phyloP scores from a whole-genome alignment of 768 basidiomycete species.

The Chalciporus sphaerocephalus region DNA sequence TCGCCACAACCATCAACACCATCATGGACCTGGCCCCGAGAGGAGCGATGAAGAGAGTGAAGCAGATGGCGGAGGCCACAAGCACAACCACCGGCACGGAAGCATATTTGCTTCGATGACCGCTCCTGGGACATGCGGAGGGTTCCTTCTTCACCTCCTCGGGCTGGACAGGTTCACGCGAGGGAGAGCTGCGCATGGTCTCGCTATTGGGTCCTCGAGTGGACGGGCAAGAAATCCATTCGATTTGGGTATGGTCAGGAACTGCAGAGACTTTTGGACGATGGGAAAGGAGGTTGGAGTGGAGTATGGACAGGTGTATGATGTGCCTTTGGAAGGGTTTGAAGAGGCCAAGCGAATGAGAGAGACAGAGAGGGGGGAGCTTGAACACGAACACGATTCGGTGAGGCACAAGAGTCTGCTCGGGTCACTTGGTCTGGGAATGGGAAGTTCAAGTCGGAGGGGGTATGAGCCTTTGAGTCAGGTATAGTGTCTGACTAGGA shows the following conservation, averaged over 20 bases:
- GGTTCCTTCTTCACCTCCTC: slow-evolving; percentile 84
- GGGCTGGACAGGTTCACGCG: slow-evolving; percentile 94
- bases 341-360: slow-evolving; percentile 61
- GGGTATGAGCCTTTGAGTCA: slow-evolving; percentile 34
- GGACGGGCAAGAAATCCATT: slow-evolving; percentile 85
- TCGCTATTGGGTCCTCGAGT: slow-evolving; percentile 53
- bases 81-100: slow-evolving; percentile 45
- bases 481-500: slow-evolving; percentile 12
- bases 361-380: slow-evolving; percentile 43
- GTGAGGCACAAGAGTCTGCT: slow-evolving; percentile 37
- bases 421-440: slow-evolving; percentile 32
- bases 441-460: slow-evolving; percentile 34
- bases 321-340: slow-evolving; percentile 85
- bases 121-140: slow-evolving; percentile 33
- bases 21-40: slow-evolving; percentile 33
- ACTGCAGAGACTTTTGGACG: slow-evolving; percentile 95
- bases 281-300: slow-evolving; percentile 81
- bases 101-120: slow-evolving; percentile 32
- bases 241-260: slow-evolving; percentile 70
- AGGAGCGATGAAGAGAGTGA: slow-evolving; percentile 45
- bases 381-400: slow-evolving; percentile 44
- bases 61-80: slow-evolving; percentile 31
- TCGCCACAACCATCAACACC: slow-evolving; percentile 41
- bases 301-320: slow-evolving; percentile 85
- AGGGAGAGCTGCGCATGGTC: slow-evolving; percentile 83